These are phyloP conservation scores for Chrysosphaeria jannelii DNA, from an alignment of 2,329 filamentous ascomycete genomes.

Conservation along the genomic window DNA sequence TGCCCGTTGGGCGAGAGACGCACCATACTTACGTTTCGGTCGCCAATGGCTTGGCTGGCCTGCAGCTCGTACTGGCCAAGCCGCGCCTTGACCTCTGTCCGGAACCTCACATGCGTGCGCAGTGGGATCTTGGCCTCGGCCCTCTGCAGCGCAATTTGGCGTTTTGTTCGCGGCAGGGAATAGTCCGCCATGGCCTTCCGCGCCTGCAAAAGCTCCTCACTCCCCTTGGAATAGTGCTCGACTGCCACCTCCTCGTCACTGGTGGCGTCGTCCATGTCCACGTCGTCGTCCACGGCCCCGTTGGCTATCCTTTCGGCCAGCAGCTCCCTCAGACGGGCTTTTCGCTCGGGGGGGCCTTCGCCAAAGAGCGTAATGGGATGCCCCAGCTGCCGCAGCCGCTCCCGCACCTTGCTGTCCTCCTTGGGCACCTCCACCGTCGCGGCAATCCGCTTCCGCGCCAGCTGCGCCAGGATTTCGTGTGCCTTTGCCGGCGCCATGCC, in stretches of 20 bases:
- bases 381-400: slow-evolving; percentile 55
- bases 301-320: slow-evolving; percentile 12
- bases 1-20: slow-evolving; percentile 68
- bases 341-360: slow-evolving; percentile 57
- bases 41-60: slow-evolving; percentile 74
- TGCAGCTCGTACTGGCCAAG: slow-evolving; percentile 67
- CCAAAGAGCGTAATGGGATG: slow-evolving; percentile 88
- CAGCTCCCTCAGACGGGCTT: slow-evolving; percentile 62
- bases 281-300: slow-evolving; percentile 1
- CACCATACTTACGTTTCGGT: slow-evolving; percentile 73
- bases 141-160: slow-evolving; percentile 46
- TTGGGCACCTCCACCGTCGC: slow-evolving; percentile 74
- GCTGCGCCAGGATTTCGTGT: slow-evolving; percentile 59
- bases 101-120: slow-evolving; percentile 71
- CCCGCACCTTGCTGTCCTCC: slow-evolving; percentile 63
- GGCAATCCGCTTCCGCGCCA: slow-evolving; percentile 70
- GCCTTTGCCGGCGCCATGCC: slow-evolving; percentile 55
- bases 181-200: slow-evolving; percentile 54
- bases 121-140: slow-evolving; percentile 58
- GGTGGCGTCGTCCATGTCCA: not conserved
- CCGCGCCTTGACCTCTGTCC: slow-evolving; percentile 63
- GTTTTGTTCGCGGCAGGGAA: slow-evolving; percentile 56
- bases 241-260: slow-evolving; percentile 31
- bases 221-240: slow-evolving; percentile 81
- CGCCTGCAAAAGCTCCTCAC: slow-evolving; percentile 40